Evolutionary conservation across 257 asterid genomes (phyloP).

Genomic region (Solanum stenotomum): DNA sequence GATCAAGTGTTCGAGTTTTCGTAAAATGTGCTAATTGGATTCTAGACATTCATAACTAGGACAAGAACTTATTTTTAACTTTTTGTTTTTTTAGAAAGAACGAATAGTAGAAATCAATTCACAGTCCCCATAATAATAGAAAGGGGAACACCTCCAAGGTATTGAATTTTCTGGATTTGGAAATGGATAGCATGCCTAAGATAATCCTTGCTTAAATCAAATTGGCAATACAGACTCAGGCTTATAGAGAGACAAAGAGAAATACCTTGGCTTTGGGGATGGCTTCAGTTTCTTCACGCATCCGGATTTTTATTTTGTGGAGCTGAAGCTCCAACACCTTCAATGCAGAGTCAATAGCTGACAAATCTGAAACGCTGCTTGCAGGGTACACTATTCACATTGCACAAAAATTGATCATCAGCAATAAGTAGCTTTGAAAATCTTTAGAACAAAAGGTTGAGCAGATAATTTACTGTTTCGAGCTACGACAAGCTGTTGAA

Average conservation of each 20-base stretch:
- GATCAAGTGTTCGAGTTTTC: neutral
- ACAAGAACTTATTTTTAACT: neutral
- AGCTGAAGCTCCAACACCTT: slow-evolving; percentile 91
- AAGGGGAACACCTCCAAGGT: neutral
- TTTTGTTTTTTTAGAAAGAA: neutral
- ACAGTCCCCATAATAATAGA: neutral
- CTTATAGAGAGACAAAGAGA: neutral
- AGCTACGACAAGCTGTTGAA: slow-evolving; percentile 85
- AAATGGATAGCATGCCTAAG: neutral
- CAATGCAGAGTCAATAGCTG: slow-evolving; percentile 63
- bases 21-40: neutral
- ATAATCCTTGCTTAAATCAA: neutral
- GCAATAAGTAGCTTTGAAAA: neutral
- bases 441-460: neutral
- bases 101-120: neutral
- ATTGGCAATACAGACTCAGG: neutral
- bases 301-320: slow-evolving; percentile 52
- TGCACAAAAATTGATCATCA: neutral
- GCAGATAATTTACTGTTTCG: slow-evolving; percentile 54
- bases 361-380: slow-evolving; percentile 60
- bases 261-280: slow-evolving; percentile 85
- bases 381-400: slow-evolving; percentile 66
- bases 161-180: neutral
- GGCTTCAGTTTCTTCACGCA: slow-evolving; percentile 75
- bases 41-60: neutral